These are phyloP conservation scores for Penicillium pulvis DNA, from an alignment of 495 filamentous ascomycete species.

Conservation along the genomic window DNA sequence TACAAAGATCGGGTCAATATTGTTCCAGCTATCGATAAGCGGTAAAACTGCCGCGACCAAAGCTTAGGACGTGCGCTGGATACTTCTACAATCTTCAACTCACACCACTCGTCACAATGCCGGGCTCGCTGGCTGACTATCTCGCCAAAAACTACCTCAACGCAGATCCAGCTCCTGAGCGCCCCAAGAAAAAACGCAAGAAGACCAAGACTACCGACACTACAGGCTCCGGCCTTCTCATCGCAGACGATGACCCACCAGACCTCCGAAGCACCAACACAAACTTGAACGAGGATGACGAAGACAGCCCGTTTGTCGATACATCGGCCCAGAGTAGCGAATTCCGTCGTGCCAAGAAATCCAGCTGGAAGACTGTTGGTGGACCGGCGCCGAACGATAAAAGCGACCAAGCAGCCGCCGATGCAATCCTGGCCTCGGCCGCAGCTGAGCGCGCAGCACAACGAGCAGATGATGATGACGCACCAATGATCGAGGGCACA, in stretches of 20 bases:
- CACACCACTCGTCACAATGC: constrained; percentile 18
- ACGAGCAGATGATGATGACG: constrained; percentile 49
- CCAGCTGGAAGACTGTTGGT: constrained; percentile 74
- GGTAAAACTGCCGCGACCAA: constrained; percentile 8
- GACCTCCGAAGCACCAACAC: constrained; percentile 59
- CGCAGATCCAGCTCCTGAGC: constrained; percentile 61
- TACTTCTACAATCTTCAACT: background rate
- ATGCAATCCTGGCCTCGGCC: constrained; percentile 79
- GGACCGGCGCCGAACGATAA: constrained; percentile 34
- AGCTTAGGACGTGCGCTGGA: constrained; percentile 3
- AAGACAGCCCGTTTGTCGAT: constrained; percentile 47
- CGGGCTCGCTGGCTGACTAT: constrained; percentile 73
- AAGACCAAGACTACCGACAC: constrained; percentile 72
- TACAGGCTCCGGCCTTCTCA: constrained; percentile 67
- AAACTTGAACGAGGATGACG: constrained; percentile 45
- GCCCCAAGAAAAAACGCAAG: constrained; percentile 75
- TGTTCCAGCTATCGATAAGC: constrained; percentile 33
- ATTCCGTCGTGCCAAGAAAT: constrained; percentile 78
- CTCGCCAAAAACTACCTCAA: constrained; percentile 94
- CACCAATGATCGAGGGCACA: constrained; percentile 34
- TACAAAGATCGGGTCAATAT: constrained; percentile 21
- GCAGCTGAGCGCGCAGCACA: constrained; percentile 60
- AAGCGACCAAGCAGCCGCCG: constrained; percentile 66
- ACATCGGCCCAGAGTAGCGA: constrained; percentile 57
- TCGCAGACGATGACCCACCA: constrained; percentile 86